Evolutionary conservation across 169 alveolate genomes (phyloP).

Genomic region (Nephromyces sp.): DNA sequence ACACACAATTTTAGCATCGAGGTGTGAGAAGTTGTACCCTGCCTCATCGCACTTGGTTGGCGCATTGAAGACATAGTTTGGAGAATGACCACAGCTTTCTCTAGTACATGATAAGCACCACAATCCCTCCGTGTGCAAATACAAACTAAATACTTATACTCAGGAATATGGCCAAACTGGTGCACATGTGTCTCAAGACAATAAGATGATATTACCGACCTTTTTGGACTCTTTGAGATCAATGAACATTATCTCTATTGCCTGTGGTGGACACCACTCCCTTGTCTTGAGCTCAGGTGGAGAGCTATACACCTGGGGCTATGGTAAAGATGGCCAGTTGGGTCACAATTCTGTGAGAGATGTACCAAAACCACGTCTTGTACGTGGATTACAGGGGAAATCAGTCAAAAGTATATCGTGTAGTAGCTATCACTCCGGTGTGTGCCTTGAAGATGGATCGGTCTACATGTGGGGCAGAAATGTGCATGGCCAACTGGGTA

Average conservation of each 20-base stretch:
- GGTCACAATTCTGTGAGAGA: slow-evolving; percentile 36
- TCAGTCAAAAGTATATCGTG: slow-evolving; percentile 48
- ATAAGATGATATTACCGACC: background rate
- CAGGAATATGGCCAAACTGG: background rate
- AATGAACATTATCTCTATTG: slow-evolving; percentile 7
- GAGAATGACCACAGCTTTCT: too few species aligned
- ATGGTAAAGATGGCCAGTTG: slow-evolving; percentile 37
- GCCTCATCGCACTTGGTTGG: too few species aligned
- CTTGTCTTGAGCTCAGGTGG: slow-evolving; percentile 37
- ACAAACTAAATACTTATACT: too few species aligned
- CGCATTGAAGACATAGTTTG: too few species aligned
- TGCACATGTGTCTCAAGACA: background rate
- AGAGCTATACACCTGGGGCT: slow-evolving; percentile 39
- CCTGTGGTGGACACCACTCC: slow-evolving; percentile 24
- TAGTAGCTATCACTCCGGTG: slow-evolving; percentile 51
- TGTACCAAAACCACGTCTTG: slow-evolving; percentile 31
- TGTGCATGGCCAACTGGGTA: slow-evolving; percentile 68
- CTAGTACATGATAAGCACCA: too few species aligned
- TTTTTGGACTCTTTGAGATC: background rate
- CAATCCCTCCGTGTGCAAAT: too few species aligned
- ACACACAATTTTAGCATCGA: too few species aligned
- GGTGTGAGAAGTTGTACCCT: too few species aligned
- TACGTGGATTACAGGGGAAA: slow-evolving; percentile 36
- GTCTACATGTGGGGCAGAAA: slow-evolving; percentile 75
- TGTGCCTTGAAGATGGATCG: slow-evolving; percentile 43